Conservation (phyloP, 352 stramenopile species). For the Globisporangium spiculum region DNA sequence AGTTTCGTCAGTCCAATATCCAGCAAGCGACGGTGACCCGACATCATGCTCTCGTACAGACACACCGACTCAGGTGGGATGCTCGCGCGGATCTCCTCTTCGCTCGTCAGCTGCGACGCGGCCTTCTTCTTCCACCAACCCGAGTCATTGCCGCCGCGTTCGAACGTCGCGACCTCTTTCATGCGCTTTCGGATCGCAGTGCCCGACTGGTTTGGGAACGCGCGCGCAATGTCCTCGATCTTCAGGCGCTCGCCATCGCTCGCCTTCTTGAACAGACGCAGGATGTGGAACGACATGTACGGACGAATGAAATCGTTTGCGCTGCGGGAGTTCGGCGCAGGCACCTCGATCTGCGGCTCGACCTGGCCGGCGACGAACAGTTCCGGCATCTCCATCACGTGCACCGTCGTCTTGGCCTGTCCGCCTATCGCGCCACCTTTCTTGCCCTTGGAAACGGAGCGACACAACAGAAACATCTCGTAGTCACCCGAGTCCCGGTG, state of each 20-base stretch:
- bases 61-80: conserved; percentile 81
- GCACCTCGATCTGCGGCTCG: conserved; percentile 82
- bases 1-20: conserved; percentile 81
- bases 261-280: conserved; percentile 81
- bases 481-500: conserved; percentile 38
- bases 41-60: conserved; percentile 88
- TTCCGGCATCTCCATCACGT: conserved; percentile 76
- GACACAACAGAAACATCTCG: conserved; percentile 74
- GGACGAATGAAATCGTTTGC: conserved; percentile 84
- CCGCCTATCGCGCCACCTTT: conserved; percentile 36
- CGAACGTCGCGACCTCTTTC: conserved; percentile 84
- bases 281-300: conserved; percentile 87
- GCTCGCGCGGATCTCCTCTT: conserved; percentile 73
- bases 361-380: conserved; percentile 78
- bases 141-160: conserved; percentile 77
- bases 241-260: conserved; percentile 75
- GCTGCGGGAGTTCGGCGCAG: conserved; percentile 70
- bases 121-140: conserved; percentile 86
- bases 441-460: conserved; percentile 72
- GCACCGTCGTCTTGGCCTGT: conserved; percentile 58
- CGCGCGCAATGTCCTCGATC: conserved; percentile 79
- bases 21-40: conserved; percentile 67
- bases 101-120: conserved; percentile 52
- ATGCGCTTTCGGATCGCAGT: conserved; percentile 85
- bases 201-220: conserved; percentile 78